These are phyloP conservation scores for Leccinum olivaceopallidum DNA, from an alignment of 768 basidiomycete genomes.

Conservation along the genomic window DNA sequence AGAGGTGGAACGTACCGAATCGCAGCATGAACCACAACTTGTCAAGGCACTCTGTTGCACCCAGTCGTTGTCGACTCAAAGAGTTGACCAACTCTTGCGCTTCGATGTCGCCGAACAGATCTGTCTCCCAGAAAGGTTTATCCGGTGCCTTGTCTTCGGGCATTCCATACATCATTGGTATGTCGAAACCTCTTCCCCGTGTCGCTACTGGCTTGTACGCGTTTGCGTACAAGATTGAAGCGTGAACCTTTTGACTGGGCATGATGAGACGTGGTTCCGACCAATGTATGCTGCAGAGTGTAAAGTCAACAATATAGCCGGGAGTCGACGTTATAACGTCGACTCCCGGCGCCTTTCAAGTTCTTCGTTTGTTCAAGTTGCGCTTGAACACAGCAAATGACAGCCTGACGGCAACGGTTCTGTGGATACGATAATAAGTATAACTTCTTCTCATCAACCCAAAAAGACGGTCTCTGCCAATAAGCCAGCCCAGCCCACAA, in stretches of 20 bases:
- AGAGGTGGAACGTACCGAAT: background rate
- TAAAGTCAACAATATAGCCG: background rate
- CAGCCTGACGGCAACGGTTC: background rate
- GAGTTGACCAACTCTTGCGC: slow-evolving; percentile 5
- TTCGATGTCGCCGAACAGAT: slow-evolving; percentile 10
- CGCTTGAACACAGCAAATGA: background rate
- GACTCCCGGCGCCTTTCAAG: too few relatives aligned
- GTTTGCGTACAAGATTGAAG: background rate
- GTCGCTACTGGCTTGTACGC: background rate
- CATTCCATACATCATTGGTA: background rate
- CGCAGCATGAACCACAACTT: slow-evolving; percentile 17
- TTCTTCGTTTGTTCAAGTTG: background rate
- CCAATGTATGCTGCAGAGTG: slow-evolving; percentile 4
- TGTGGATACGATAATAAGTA: background rate
- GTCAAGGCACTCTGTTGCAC: slow-evolving; percentile 12
- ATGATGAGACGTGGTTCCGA: slow-evolving; percentile 15
- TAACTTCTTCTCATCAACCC: background rate
- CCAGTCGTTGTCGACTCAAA: slow-evolving; percentile 6
- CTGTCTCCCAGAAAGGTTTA: slow-evolving; percentile 12
- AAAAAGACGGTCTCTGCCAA: background rate
- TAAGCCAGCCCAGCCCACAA: background rate
- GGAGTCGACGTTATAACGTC: background rate
- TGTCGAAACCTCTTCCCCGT: background rate
- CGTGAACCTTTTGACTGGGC: background rate
- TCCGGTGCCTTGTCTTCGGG: background rate